A percentile compares a stretch with the other conserved stretches of the same genome.
These are phyloP conservation scores for Batkoa obscura DNA, from an alignment of 371 early-diverging fungal species.

Conservation along the genomic window DNA sequence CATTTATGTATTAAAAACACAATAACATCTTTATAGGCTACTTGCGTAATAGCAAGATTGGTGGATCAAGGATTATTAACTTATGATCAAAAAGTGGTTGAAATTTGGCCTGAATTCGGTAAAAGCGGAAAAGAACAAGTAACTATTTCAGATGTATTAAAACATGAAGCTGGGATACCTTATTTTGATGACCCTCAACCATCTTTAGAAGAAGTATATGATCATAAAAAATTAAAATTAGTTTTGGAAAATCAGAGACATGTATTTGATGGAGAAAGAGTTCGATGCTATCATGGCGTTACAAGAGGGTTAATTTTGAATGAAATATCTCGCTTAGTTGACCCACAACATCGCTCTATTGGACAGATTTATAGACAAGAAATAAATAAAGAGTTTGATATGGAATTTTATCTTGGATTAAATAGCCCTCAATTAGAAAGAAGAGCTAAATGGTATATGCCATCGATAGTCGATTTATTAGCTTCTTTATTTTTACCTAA, in stretches of 20 bases:
- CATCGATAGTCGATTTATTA: not conserved
- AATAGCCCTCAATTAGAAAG: not conserved
- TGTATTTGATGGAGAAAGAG: slow-evolving; percentile 27
- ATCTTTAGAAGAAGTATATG: slow-evolving; percentile 11
- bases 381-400: slow-evolving; percentile 16
- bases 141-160: slow-evolving; percentile 32
- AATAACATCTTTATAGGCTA: not conserved
- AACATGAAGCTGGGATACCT: slow-evolving; percentile 39
- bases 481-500: not conserved
- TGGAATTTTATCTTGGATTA: slow-evolving; percentile 26
- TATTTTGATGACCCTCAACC: slow-evolving; percentile 22
- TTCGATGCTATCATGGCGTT: slow-evolving; percentile 37
- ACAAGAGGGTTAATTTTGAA: slow-evolving; percentile 55
- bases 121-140: slow-evolving; percentile 51
- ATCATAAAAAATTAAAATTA: slow-evolving; percentile 8
- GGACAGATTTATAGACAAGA: slow-evolving; percentile 33
- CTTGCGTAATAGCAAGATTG: slow-evolving; percentile 29
- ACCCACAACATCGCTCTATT: slow-evolving; percentile 28
- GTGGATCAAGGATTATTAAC: slow-evolving; percentile 32
- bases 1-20: not conserved
- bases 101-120: slow-evolving; percentile 62
- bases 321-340: slow-evolving; percentile 38
- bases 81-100: slow-evolving; percentile 27
- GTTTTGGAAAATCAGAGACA: slow-evolving; percentile 39
- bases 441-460: not conserved